Percentiles rank a stretch among this genome's conserved stretches.
These are phyloP conservation scores for Cercospora nicotianae DNA, from an alignment of 2,329 filamentous ascomycete species.

Conservation along the genomic window DNA sequence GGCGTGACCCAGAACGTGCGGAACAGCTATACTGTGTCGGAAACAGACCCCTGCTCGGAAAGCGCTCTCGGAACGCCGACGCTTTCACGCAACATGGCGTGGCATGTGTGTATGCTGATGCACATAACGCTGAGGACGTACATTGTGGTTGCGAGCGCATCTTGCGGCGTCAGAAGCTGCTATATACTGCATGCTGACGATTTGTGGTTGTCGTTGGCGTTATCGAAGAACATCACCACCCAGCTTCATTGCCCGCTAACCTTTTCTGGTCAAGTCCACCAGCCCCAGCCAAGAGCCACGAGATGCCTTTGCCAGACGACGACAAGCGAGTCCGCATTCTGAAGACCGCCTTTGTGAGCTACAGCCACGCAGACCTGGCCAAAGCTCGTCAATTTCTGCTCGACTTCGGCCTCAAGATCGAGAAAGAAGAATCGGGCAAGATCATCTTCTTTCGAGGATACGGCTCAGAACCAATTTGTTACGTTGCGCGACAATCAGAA, in stretches of 20 bases:
- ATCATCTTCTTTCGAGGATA: neutral
- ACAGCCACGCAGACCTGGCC: neutral
- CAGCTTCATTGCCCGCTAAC: neutral
- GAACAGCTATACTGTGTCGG: neutral
- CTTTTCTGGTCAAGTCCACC: neutral
- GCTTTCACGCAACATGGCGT: neutral
- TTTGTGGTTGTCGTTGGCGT: neutral
- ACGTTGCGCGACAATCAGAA: neutral
- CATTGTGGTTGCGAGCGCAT: neutral
- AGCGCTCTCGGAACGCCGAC: neutral
- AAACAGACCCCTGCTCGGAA: neutral
- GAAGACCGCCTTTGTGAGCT: neutral
- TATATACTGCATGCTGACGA: neutral
- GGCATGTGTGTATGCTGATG: neutral
- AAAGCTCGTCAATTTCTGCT: neutral
- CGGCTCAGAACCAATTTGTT: neutral
- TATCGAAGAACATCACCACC: neutral
- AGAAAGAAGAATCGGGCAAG: neutral
- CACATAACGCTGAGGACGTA: neutral
- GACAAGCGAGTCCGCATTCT: neutral
- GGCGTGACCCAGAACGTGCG: neutral
- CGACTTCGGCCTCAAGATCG: neutral
- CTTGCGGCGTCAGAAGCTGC: neutral
- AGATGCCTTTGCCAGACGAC: neutral
- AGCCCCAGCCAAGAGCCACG: neutral